Evolutionary conservation across 2,329 filamentous ascomycete genomes (phyloP).

Genomic region (Mycogone perniciosa): DNA sequence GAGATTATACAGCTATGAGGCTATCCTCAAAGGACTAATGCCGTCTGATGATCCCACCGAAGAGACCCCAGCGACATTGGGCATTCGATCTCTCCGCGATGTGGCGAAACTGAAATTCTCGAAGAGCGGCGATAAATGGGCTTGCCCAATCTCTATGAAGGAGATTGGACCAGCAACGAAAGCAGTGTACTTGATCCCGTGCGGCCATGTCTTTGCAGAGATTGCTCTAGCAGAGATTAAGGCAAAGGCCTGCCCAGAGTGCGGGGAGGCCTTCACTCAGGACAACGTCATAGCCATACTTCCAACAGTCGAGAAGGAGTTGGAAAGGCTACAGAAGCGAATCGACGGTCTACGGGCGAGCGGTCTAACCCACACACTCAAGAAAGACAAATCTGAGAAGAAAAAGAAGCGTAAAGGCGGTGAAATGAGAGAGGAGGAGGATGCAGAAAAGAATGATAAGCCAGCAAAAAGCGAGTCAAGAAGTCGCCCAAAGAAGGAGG

Average conservation of each 20-base stretch:
- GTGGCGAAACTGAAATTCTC: constrained; percentile 77
- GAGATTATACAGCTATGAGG: constrained; percentile 90
- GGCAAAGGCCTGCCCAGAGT: constrained; percentile 61
- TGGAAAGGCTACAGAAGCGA: constrained; percentile 59
- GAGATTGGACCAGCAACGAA: constrained; percentile 72
- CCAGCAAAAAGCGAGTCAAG: constrained; percentile 9
- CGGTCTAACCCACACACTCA: constrained; percentile 78
- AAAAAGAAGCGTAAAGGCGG: constrained; percentile 65
- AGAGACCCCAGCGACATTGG: constrained; percentile 39
- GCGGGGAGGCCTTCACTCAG: constrained; percentile 64
- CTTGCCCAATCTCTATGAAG: constrained; percentile 84
- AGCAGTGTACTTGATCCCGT: constrained; percentile 86
- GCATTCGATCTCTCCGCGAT: constrained; percentile 78
- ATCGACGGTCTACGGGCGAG: constrained; percentile 61
- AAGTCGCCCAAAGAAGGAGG: constrained; percentile 24
- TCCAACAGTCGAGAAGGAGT: constrained; percentile 63
- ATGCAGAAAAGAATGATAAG: constrained; percentile 16
- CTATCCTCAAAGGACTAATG: constrained; percentile 60
- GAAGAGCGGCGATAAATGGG: constrained; percentile 51
- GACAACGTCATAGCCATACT: constrained; percentile 81
- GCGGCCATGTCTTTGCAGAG: constrained; percentile 90
- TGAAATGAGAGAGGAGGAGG: constrained; percentile 29
- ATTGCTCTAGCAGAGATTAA: constrained; percentile 75
- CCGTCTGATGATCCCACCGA: constrained; percentile 53
- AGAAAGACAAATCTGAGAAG: constrained; percentile 61